Base-by-base conservation (phyloP, 805 yeast species). In the Saccharomycopsis fodiens region DNA sequence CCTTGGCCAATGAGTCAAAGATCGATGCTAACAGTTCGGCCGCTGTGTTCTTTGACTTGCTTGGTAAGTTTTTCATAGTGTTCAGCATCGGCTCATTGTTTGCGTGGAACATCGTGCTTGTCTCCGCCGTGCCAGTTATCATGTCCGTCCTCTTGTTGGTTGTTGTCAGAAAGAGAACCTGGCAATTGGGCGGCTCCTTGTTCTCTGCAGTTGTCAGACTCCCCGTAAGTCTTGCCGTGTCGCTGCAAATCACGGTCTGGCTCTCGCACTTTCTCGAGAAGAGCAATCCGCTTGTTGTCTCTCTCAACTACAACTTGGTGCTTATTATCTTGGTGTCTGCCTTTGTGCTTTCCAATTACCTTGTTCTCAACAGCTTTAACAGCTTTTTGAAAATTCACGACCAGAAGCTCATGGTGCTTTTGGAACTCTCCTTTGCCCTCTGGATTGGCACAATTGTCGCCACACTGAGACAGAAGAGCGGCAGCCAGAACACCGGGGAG, bases 1-100 rank as follows among this genome's bases (percentile, higher is more conserved):
- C 55, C 5, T 16, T 47, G 21, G 41, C 36, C 3, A 56, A 62
- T 20, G 63, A 58, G 23, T 65, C 54, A 6, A 57, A 58, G 32
- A 39, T 52, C 1, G 57, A 56, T 15, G 47, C 54, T 16, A 54
- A 54, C 1, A 59, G 66, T 46, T 70, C 65, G 47, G 53, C 41
- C 31, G 85, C 93, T 0, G 73, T 79, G 1, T 88, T 66, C 59
- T 74, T 82, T 53, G 88, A 85, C 56, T 55, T 85, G 23, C 57
- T 78, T 15, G 87, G 87, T 29, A 52, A 55, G n/a, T 69, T 64
- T 48, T 78, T 83, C 55, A 64, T 79, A 43, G 62, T 66, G n/a
- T 45, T 74, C 19, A 76, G 88, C 5, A 61, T 78, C 6, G 66
- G 73, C 15, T 58, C 59, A 4, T 55, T 85, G 19, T 69, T 74